Percentiles rank a stretch among this genome's conserved stretches.
These are phyloP conservation scores for Cnidoscolus chayamansa DNA, from an alignment of 441 rosid species.

Conservation along the genomic window DNA sequence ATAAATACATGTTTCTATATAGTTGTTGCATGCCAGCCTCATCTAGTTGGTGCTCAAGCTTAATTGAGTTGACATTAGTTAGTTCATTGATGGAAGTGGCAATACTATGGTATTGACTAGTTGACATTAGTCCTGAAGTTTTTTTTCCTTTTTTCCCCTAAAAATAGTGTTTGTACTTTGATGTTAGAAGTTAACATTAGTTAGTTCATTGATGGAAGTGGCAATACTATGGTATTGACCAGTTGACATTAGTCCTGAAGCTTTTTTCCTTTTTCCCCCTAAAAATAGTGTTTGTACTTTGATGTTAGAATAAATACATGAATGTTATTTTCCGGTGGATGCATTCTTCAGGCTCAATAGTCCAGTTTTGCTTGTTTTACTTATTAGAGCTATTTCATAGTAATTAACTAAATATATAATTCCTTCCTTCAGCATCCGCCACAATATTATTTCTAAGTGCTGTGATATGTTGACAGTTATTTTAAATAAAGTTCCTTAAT, in stretches of 20 bases:
- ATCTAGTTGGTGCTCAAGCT: neutral
- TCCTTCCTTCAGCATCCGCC: neutral
- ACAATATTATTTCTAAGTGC: neutral
- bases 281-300: neutral
- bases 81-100: neutral
- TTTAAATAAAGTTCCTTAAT: too few species aligned
- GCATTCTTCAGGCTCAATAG: neutral
- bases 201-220: neutral
- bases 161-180: neutral
- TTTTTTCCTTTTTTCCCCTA: neutral
- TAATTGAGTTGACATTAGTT: neutral
- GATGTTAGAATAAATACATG: conserved; percentile 4
- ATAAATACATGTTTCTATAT: neutral
- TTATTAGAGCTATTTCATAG: neutral
- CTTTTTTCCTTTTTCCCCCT: neutral
- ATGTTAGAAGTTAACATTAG: neutral
- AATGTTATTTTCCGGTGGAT: neutral
- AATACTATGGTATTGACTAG: neutral
- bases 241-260: neutral
- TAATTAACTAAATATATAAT: neutral
- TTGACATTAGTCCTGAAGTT: neutral
- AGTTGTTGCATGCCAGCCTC: neutral
- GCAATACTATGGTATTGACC: neutral
- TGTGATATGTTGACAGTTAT: neutral
- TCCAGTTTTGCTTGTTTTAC: neutral